Base-by-base conservation (phyloP, 2,329 filamentous ascomycete species). In the Dendrostoma leiphaemia region DNA sequence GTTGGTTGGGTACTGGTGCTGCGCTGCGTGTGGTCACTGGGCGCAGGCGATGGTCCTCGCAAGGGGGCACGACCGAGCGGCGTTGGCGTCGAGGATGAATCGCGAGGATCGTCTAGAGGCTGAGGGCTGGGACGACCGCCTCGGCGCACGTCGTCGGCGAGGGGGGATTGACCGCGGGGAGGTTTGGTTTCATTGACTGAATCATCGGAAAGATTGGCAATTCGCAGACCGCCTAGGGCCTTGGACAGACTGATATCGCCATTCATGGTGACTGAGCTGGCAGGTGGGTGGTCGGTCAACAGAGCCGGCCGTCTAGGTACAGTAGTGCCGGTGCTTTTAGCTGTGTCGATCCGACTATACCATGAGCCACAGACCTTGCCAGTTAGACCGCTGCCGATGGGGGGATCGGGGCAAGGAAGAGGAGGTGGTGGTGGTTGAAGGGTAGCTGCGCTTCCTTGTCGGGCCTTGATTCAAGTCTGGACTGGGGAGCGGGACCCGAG, bases 201-300 rank as follows among this genome's bases (percentile, higher is more conserved):
- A 74, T 94, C 85, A 75, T 97, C 92, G 52, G 93, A 58, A 13
- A 58, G 93, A 72, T 97, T 99, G 65, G 94, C 93, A 71, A 99
- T 97, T 71, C 93, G 90, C 72, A 99, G 79, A 66, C 93, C 93
- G 67, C 94, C 94, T 67, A 97, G 82, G 67, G 91, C 90, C 76
- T 92, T 89, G 68, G 91, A 94, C 62, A 97, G 84, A 74, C 90
- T 96, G 70, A 96, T 77, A 77, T 96, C 91, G 73, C 90, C 90
- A 76, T 91, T 90, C 91, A 97, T 97, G 71, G 69, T 80, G 40
- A 46, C 51, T 48, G 46, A 40, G 55, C 31, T 38, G 55, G 51
- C 19, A 32, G 44, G 52, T 31, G 56, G 48, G 19, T 47, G 41
- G 28, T 49, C 50, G 37, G 31, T 56, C 54, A 34, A 53, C 34